phyloP scores from a whole-genome alignment of 192 early-diverging fungal species.

The Coemansia sp. region DNA sequence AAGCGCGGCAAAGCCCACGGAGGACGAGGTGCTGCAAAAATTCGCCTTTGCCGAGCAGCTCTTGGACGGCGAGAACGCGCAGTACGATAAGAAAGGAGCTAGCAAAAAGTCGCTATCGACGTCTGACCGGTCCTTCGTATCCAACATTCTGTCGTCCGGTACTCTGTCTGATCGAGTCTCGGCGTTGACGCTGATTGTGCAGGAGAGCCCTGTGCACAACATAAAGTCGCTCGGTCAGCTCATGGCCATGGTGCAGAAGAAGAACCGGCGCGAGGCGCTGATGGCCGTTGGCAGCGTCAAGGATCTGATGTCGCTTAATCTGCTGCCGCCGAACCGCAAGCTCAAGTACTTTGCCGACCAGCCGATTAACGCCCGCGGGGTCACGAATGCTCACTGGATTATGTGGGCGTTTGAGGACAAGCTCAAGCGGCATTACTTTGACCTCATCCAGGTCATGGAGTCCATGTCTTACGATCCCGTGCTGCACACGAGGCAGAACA shows the following conservation, averaged over 20 bases:
- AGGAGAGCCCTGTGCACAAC: constrained; percentile 88
- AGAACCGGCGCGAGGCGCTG: constrained; percentile 81
- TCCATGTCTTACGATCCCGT: constrained; percentile 84
- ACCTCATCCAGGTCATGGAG: constrained; percentile 87
- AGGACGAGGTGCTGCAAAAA: constrained; percentile 41
- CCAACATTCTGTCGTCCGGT: constrained; percentile 85
- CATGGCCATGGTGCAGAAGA: constrained; percentile 85
- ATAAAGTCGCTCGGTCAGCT: constrained; percentile 69
- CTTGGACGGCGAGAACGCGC: constrained; percentile 63
- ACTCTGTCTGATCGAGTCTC: constrained; percentile 92
- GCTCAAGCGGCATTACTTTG: constrained; percentile 88
- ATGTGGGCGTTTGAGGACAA: constrained; percentile 94
- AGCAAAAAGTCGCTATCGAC: constrained; percentile 60
- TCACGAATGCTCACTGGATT: constrained; percentile 73
- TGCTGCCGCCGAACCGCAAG: constrained; percentile 83
- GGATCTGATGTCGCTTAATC: constrained; percentile 77
- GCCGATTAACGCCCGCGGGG: constrained; percentile 60
- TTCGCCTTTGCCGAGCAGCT: constrained; percentile 59
- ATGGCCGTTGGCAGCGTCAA: constrained; percentile 84
- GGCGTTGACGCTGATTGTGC: constrained; percentile 86
- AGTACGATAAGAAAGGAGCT: constrained; percentile 53
- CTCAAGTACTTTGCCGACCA: constrained; percentile 92
- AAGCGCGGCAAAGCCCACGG: constrained; percentile 21
- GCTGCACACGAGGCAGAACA: constrained; percentile 77
- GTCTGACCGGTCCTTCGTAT: constrained; percentile 82